Percentiles rank a stretch among this genome's conserved stretches.
phyloP scores from a whole-genome alignment of 1,284 basidiomycete species.

The Ustilago nuda region DNA sequence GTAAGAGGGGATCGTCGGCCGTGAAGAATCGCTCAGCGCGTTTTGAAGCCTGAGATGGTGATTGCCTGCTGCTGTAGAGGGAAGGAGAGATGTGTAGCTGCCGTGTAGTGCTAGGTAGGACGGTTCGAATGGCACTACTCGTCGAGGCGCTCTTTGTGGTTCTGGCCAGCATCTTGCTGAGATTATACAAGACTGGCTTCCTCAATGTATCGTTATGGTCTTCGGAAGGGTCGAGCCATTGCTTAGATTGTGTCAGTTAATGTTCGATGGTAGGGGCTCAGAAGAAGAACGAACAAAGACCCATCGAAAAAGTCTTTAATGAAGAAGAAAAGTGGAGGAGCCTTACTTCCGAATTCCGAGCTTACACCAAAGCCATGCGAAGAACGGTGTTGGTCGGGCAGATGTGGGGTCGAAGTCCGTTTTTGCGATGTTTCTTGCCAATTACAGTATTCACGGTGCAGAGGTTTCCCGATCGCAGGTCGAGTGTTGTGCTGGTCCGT shows the following conservation, averaged over 20 bases:
- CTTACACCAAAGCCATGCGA: not conserved
- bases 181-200: not conserved
- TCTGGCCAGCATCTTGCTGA: not conserved
- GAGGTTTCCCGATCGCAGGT: conserved; percentile 16
- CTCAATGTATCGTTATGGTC: not conserved
- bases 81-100: not conserved
- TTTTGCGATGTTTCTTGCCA: not conserved
- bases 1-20: conserved; percentile 23
- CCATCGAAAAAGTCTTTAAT: not conserved
- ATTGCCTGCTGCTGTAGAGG: not conserved
- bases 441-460: conserved; percentile 8
- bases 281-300: not conserved
- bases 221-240: too few relatives aligned
- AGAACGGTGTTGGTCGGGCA: not conserved
- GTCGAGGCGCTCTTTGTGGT: not conserved
- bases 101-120: not conserved
- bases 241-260: not conserved
- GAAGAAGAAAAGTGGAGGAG: conserved; percentile 1
- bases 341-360: conserved; percentile 15
- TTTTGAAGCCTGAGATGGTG: not conserved
- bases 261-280: too few relatives aligned
- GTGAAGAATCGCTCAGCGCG: conserved; percentile 17
- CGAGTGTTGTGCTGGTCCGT: conserved; percentile 16
- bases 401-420: not conserved
- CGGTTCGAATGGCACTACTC: not conserved